A percentile compares a stretch with the other conserved stretches of the same genome.
Evolutionary conservation across 139 green algal species (phyloP).

Genomic region (Pleodorina starrii): DNA sequence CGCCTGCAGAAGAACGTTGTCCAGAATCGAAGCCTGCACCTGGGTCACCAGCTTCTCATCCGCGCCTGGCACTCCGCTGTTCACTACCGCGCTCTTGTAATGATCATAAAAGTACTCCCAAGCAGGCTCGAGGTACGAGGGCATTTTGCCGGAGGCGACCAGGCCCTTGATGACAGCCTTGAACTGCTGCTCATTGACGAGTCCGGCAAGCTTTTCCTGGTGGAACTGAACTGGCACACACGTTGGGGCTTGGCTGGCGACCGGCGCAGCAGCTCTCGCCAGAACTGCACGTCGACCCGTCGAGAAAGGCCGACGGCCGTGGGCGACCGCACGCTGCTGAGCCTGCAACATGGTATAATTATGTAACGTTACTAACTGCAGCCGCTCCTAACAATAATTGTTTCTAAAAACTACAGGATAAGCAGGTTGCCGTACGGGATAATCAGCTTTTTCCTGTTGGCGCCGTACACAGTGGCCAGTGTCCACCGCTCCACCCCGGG

Average conservation of each 20-base stretch:
- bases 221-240: constrained; percentile 21
- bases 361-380: too few relatives aligned
- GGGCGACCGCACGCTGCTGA: not conserved
- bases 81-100: constrained; percentile 85
- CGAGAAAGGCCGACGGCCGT: not conserved
- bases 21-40: constrained; percentile 75
- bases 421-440: too few relatives aligned
- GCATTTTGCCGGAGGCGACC: constrained; percentile 64
- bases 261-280: not conserved
- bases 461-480: too few relatives aligned
- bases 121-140: constrained; percentile 67
- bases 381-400: too few relatives aligned
- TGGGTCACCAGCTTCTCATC: constrained; percentile 78
- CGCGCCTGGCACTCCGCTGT: constrained; percentile 63
- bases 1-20: constrained; percentile 70
- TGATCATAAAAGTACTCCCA: constrained; percentile 92
- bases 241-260: not conserved
- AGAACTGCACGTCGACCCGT: not conserved
- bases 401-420: too few relatives aligned
- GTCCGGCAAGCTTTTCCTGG: not conserved
- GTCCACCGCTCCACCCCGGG: too few relatives aligned
- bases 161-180: constrained; percentile 69
- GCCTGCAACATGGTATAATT: constrained; percentile 19
- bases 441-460: too few relatives aligned
- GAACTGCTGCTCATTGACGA: constrained; percentile 73